phyloP scores from a whole-genome alignment of 345 rosid genomes.

The Brassica incana region DNA sequence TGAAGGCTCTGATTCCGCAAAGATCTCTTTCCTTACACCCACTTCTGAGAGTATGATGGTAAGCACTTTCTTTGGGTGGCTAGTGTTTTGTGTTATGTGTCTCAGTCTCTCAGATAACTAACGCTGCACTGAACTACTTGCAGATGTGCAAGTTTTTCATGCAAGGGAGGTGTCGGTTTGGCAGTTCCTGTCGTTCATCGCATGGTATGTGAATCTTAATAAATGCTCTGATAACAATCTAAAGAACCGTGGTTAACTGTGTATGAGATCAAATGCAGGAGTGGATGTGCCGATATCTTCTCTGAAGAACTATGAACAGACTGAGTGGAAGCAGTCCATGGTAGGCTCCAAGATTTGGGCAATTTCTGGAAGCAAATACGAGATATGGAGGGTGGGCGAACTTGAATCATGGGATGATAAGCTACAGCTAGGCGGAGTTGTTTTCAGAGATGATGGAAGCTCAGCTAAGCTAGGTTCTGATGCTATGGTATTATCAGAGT shows the following conservation, averaged over 20 bases:
- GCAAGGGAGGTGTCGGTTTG: conserved; percentile 97
- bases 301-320: conserved; percentile 62
- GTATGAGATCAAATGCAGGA: conserved; percentile 48
- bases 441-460: conserved; percentile 72
- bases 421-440: conserved; percentile 57
- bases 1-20: conserved; percentile 57
- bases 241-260: conserved; percentile 10
- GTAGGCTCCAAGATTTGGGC: conserved; percentile 92
- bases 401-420: conserved; percentile 91
- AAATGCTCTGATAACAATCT: background rate
- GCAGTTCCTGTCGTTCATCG: conserved; percentile 80
- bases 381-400: conserved; percentile 84
- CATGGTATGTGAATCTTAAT: conserved; percentile 62
- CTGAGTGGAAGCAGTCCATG: conserved; percentile 67
- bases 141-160: conserved; percentile 99
- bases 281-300: conserved; percentile 72
- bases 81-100: conserved; percentile 7
- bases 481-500: conserved; percentile 58
- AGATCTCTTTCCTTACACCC: conserved; percentile 81
- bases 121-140: conserved; percentile 52
- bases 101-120: conserved; percentile 42
- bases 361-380: conserved; percentile 49
- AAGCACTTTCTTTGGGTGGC: conserved; percentile 8
- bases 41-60: conserved; percentile 91
- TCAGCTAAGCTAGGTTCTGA: conserved; percentile 60